A percentile compares a stretch with the other conserved stretches of the same genome.
phyloP scores from a whole-genome alignment of 169 alveolate genomes.

The Babesia bovis region DNA sequence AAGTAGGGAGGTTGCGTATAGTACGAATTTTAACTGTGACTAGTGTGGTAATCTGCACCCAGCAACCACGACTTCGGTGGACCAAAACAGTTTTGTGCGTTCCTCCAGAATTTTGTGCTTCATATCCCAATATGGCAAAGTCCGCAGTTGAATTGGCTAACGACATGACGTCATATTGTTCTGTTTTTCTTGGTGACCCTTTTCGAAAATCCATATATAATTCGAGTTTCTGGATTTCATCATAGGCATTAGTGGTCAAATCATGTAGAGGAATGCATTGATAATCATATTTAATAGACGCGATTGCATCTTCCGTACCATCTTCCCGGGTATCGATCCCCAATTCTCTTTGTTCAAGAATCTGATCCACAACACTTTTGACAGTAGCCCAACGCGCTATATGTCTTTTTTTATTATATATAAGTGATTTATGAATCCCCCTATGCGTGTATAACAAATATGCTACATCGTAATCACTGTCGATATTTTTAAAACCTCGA shows the following conservation, averaged over 20 bases:
- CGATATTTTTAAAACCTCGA: constrained; percentile 11
- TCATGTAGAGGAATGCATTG: constrained; percentile 1
- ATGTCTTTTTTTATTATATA: constrained; percentile 14
- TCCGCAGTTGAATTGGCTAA: constrained; percentile 29
- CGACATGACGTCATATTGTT: constrained; percentile 25
- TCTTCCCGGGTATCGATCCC: constrained; percentile 1
- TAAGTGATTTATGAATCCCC: constrained; percentile 9
- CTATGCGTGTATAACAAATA: constrained; percentile 31
- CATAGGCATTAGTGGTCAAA: constrained; percentile 25
- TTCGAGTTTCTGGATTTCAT: constrained; percentile 14
- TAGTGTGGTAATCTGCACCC: constrained; percentile 29
- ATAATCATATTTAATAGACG: background rate
- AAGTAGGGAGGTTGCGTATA: background rate
- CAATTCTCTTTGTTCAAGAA: background rate
- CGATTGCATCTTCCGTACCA: background rate
- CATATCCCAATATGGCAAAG: constrained; percentile 17
- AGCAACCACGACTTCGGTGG: constrained; percentile 24
- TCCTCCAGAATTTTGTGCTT: background rate
- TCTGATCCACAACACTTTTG: background rate
- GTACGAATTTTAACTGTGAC: background rate
- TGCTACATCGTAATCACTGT: background rate
- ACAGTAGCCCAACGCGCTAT: constrained; percentile 33
- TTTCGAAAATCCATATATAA: constrained; percentile 16
- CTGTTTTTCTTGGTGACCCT: background rate
- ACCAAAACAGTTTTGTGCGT: background rate